Evolutionary conservation across 495 filamentous ascomycete genomes (phyloP), one percentile per base, ranked within the genome.

Genomic region (Trichoderma gamsii): DNA sequence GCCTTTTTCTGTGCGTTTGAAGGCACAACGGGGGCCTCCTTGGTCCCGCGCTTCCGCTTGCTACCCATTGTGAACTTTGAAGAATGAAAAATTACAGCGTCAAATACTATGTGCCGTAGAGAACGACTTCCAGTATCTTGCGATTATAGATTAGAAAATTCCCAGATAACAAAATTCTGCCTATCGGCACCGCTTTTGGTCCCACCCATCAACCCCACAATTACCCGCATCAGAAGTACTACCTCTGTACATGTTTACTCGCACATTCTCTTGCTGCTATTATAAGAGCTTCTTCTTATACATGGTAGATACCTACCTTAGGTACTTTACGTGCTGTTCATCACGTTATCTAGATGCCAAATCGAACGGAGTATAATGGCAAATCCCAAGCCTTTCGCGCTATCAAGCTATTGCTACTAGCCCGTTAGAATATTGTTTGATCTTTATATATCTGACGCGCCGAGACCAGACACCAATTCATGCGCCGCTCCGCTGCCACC

Each of bases 31-130:
- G 66, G 4, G 27, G 15, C 23, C 9, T 61, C 51, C 38, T 67
- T 49, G 52, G 23, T 16, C 25, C 66, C 66, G 49, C 27, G 51
- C 32, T 67, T 67, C 27, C 66, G n/a, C 25, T 67, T 67, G 35
- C 51, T 67, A 16, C 66, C 66, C 66, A 67, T 67, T 18, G 5
- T 63, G 51, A 35, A 8, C 23, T 21, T 21, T 43, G 23, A 27
- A 9, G 12, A 13, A 41, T 0, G 5, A 32, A 32, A 61, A 32
- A 32, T 3, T 27, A 32, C 56, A 32, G 29, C n/a, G 25, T 29
- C 25, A 61, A 52, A 16, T 21, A 18, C 35, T 13, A 12, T 12
- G 23, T 61, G 9, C 56, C n/a, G 25, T 29, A 27, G 35, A 3
- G 11, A 13, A 61, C 51, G 23, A 18, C 7, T 61, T 11, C 56